phyloP scores from a whole-genome alignment of 106 monocot genomes.

The Dioscorea dumetorum region DNA sequence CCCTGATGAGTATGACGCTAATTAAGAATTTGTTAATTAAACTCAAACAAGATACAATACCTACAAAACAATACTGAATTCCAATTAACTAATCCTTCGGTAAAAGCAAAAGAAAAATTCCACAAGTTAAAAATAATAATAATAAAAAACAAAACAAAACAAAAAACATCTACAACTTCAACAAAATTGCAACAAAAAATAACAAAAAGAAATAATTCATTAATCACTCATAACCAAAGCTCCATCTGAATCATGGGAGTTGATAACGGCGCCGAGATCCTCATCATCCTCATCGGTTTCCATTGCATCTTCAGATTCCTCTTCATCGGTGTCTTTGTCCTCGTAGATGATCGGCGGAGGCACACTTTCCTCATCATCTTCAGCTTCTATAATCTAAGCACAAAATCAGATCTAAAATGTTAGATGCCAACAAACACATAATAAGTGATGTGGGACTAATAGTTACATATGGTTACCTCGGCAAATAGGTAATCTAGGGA shows the following conservation, averaged over 20 bases:
- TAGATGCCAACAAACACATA: conserved; percentile 4
- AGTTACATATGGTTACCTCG: conserved; percentile 14
- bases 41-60: too few relatives aligned
- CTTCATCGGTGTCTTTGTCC: conserved; percentile 69
- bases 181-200: background rate
- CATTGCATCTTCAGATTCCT: conserved; percentile 39
- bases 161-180: too few relatives aligned
- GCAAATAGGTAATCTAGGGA: conserved; percentile 52
- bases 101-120: too few relatives aligned
- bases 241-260: conserved; percentile 51
- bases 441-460: background rate
- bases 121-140: too few relatives aligned
- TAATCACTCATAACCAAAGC: conserved; percentile 64
- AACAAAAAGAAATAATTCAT: background rate
- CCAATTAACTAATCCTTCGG: too few relatives aligned
- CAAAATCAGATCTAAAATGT: background rate
- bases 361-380: conserved; percentile 40
- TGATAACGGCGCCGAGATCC: conserved; percentile 31
- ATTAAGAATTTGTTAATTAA: too few relatives aligned
- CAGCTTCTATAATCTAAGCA: conserved; percentile 36
- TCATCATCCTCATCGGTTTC: conserved; percentile 44
- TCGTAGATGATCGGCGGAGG: conserved; percentile 51
- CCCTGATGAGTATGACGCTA: too few relatives aligned
- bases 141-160: too few relatives aligned
- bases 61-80: too few relatives aligned